Evolutionary conservation across 164 flowering plant species (phyloP).

Genomic region (Vitis rotundifolia): DNA sequence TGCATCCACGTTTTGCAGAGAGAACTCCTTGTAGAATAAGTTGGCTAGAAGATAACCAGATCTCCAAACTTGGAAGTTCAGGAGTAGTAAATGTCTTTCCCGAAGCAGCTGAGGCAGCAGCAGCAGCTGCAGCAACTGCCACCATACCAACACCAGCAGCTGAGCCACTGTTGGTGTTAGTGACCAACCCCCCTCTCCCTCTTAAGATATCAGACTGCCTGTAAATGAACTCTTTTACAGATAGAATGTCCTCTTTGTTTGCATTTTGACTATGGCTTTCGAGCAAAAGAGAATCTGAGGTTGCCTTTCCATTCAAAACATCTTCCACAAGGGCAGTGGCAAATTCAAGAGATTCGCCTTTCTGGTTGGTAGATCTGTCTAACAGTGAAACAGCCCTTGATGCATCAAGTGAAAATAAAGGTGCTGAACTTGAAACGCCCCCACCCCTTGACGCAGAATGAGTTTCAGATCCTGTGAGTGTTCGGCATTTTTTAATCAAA

Average conservation of each 20-base stretch:
- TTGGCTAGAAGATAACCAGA: conserved; percentile 71
- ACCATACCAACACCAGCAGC: conserved; percentile 90
- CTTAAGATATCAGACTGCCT: conserved; percentile 74
- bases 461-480: conserved; percentile 60
- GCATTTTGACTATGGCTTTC: conserved; percentile 59
- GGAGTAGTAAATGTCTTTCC: conserved; percentile 58
- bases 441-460: conserved; percentile 67
- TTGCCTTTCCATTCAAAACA: conserved; percentile 59
- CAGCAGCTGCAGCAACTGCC: conserved; percentile 91
- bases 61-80: conserved; percentile 73
- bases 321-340: conserved; percentile 70
- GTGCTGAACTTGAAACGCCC: conserved; percentile 39
- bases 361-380: conserved; percentile 51
- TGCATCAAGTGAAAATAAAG: conserved; percentile 84
- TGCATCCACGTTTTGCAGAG: conserved; percentile 39
- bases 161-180: conserved; percentile 57
- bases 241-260: conserved; percentile 62
- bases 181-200: conserved; percentile 70
- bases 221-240: conserved; percentile 72
- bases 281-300: conserved; percentile 71
- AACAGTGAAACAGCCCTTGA: conserved; percentile 70
- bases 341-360: conserved; percentile 74
- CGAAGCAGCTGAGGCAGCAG: conserved; percentile 83
- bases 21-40: conserved; percentile 56
- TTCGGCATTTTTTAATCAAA: conserved; percentile 76